These are phyloP conservation scores for Geosmithia morbida DNA, from an alignment of 2,329 filamentous ascomycete species.

Conservation along the genomic window DNA sequence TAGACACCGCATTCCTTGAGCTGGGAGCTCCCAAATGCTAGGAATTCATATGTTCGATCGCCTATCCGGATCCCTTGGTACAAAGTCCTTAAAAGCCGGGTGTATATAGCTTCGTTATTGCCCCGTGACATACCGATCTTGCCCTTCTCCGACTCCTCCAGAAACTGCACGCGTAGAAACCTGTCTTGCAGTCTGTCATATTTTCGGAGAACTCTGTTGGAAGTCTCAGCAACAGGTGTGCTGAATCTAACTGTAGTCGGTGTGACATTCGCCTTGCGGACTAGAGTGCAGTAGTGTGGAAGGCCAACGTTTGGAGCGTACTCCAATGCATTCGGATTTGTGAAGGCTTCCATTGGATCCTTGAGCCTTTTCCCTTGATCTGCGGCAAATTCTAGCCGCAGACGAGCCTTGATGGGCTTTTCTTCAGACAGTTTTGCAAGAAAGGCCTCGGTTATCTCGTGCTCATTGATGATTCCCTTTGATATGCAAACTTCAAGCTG, in stretches of 20 bases:
- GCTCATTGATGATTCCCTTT: conserved; percentile 59
- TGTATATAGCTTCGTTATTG: conserved; percentile 56
- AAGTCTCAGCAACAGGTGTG: conserved; percentile 69
- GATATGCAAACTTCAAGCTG: conserved; percentile 93
- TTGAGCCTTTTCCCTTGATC: conserved; percentile 47
- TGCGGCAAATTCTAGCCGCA: conserved; percentile 60
- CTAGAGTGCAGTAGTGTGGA: conserved; percentile 58
- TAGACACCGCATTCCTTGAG: conserved; percentile 85
- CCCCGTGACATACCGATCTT: conserved; percentile 37
- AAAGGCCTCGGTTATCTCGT: conserved; percentile 56
- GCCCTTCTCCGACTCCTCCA: conserved; percentile 57
- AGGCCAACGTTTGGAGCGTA: conserved; percentile 35
- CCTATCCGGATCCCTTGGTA: conserved; percentile 70
- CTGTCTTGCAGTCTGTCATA: conserved; percentile 56
- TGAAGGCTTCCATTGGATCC: conserved; percentile 61
- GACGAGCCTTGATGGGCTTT: conserved; percentile 35
- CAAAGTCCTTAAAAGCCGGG: conserved; percentile 57
- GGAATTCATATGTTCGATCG: conserved; percentile 70
- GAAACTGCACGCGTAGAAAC: conserved; percentile 82
- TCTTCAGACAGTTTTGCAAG: conserved; percentile 40
- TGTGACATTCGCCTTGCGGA: conserved; percentile 67
- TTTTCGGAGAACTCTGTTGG: conserved; percentile 71
- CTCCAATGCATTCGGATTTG: conserved; percentile 30
- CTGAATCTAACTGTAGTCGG: conserved; percentile 70
- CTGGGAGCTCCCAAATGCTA: conserved; percentile 92